Evolutionary conservation across 371 early-diverging fungal genomes (phyloP).

Genomic region (Coemansia sp.): DNA sequence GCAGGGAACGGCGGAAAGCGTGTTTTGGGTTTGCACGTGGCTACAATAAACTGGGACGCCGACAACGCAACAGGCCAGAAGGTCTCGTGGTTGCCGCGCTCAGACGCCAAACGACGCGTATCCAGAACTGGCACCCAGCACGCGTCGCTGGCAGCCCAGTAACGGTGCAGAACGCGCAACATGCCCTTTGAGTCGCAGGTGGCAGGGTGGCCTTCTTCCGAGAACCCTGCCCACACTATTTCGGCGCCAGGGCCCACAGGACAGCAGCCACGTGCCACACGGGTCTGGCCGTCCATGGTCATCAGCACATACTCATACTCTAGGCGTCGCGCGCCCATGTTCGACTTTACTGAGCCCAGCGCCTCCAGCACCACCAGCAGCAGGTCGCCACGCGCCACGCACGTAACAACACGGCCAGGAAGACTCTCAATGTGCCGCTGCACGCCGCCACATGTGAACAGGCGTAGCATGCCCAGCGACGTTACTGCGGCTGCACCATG

Average conservation of each 20-base stretch:
- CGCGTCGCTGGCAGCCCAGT: slow-evolving; percentile 22
- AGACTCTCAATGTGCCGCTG: slow-evolving; percentile 70
- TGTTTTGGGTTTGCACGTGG: slow-evolving; percentile 17
- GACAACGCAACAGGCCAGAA: slow-evolving; percentile 48
- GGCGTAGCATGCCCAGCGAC: slow-evolving; percentile 68
- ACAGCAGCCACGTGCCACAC: slow-evolving; percentile 61
- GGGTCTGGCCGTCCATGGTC: slow-evolving; percentile 60
- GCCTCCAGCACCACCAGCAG: slow-evolving; percentile 59
- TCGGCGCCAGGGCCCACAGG: slow-evolving; percentile 64
- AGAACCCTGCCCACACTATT: slow-evolving; percentile 84
- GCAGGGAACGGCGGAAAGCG: slow-evolving; percentile 72
- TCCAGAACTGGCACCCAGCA: slow-evolving; percentile 41
- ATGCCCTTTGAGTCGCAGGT: slow-evolving; percentile 52
- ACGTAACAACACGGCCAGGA: slow-evolving; percentile 64
- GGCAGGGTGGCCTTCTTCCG: slow-evolving; percentile 62
- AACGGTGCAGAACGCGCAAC: slow-evolving; percentile 27
- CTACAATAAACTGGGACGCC: slow-evolving; percentile 41
- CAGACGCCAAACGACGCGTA: slow-evolving; percentile 29
- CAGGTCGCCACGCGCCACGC: slow-evolving; percentile 56
- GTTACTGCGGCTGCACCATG: slow-evolving; percentile 73
- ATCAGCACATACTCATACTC: slow-evolving; percentile 62
- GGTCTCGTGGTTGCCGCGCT: slow-evolving; percentile 30
- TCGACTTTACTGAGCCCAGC: slow-evolving; percentile 18
- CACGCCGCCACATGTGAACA: slow-evolving; percentile 74
- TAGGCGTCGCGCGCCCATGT: slow-evolving; percentile 53